Conservation (phyloP, 2,329 filamentous ascomycete species). For the Alternaria sp. region DNA sequence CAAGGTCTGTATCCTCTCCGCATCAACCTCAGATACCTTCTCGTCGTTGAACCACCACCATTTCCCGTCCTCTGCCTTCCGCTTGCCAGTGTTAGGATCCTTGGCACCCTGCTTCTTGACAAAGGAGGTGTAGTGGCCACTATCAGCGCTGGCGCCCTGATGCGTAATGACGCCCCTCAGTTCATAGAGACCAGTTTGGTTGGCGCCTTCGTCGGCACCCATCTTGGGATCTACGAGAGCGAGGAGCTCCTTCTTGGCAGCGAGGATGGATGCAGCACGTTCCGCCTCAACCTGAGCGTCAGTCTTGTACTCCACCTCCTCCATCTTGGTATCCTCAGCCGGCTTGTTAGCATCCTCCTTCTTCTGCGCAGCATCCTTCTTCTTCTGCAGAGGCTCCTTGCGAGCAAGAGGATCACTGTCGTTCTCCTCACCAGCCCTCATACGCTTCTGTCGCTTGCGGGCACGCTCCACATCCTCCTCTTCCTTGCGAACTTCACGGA, state of each 20-base stretch:
- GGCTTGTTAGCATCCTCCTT: constrained; percentile 63
- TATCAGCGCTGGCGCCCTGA: constrained; percentile 95
- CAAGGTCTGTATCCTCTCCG: constrained; percentile 89
- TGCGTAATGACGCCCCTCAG: constrained; percentile 94
- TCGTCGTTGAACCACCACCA: constrained; percentile 99
- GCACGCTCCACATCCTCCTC: constrained; percentile 91
- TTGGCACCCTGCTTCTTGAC: constrained; percentile 86
- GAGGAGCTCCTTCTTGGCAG: constrained; percentile 88
- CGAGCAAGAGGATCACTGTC: constrained; percentile 53
- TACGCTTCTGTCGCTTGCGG: constrained; percentile 87
- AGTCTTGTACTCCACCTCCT: constrained; percentile 82
- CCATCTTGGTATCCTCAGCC: constrained; percentile 72
- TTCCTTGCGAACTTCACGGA: constrained; percentile 93
- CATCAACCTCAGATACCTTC: constrained; percentile 89
- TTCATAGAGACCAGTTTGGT: constrained; percentile 95
- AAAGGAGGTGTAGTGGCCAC: constrained; percentile 97
- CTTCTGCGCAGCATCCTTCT: constrained; percentile 58
- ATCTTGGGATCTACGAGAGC: constrained; percentile 79
- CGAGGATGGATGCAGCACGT: constrained; percentile 75
- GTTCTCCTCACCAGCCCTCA: constrained; percentile 65
- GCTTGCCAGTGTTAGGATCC: constrained; percentile 79
- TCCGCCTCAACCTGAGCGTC: constrained; percentile 93
- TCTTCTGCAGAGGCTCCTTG: constrained; percentile 61
- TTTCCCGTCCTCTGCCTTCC: constrained; percentile 84
- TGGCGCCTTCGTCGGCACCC: constrained; percentile 79